Conservation (phyloP, 75 land plant species). For the Sequoia sempervirens region DNA sequence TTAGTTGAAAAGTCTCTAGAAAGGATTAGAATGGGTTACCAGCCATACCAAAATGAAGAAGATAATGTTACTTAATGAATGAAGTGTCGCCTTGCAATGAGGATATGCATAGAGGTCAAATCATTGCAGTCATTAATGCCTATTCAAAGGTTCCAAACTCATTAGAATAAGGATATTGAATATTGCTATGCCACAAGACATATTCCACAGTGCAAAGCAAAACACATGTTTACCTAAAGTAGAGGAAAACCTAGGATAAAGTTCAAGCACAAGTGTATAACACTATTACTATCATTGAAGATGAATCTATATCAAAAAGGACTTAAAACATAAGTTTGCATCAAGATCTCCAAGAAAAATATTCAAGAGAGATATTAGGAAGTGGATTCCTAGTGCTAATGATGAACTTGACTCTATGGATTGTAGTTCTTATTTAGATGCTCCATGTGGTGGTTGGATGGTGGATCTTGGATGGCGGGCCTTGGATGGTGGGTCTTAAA, state of each 20-base stretch:
- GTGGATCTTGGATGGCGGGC: no score
- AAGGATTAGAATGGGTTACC: no score
- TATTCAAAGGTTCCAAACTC: no score
- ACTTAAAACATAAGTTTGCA: constrained; percentile 38
- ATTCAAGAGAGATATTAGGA: constrained; percentile 56
- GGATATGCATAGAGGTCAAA: no score
- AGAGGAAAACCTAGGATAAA: constrained; percentile 13
- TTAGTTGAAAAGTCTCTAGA: no score
- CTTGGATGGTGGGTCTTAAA: constrained; percentile 92
- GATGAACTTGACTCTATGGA: constrained; percentile 99
- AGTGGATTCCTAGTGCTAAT: constrained; percentile 51
- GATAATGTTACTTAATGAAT: no score
- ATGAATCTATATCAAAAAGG: constrained; percentile 20
- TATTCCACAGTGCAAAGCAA: not conserved
- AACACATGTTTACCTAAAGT: not conserved
- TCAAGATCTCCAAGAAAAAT: constrained; percentile 57
- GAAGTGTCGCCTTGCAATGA: no score
- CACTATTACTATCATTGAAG: constrained; percentile 30
- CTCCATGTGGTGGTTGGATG: constrained; percentile 99
- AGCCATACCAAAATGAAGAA: no score
- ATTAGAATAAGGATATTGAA: constrained; percentile 7
- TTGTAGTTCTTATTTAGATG: constrained; percentile 98
- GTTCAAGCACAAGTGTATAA: constrained; percentile 41
- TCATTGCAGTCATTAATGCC: no score
- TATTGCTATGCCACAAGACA: constrained; percentile 18